phyloP scores from a whole-genome alignment of 208 protist genomes.

The Vickermania ingenoplastis region DNA sequence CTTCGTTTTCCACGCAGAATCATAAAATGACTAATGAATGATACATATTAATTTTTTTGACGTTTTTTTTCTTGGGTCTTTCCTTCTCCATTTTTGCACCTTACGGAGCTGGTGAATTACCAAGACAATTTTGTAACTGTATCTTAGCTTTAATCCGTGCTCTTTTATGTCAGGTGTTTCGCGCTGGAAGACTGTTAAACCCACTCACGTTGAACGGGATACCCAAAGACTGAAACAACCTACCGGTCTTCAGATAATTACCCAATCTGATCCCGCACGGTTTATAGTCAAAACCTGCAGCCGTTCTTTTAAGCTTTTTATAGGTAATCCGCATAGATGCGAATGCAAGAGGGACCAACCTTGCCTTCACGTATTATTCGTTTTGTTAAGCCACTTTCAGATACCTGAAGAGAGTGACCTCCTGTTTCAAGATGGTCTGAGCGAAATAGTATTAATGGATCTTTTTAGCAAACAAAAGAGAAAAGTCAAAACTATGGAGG shows the following conservation, averaged over 20 bases:
- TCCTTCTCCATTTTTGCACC: background rate
- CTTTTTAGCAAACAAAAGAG: conserved; percentile 12
- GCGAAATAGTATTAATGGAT: conserved; percentile 43
- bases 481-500: background rate
- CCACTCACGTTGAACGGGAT: conserved; percentile 9
- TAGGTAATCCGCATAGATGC: conserved; percentile 55
- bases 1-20: too few relatives aligned
- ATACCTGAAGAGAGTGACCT: conserved; percentile 27
- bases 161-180: background rate
- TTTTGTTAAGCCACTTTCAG: conserved; percentile 37
- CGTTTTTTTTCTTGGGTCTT: background rate
- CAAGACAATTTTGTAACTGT: too few relatives aligned
- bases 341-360: conserved; percentile 35
- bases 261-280: conserved; percentile 12
- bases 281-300: conserved; percentile 21
- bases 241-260: background rate
- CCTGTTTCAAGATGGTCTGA: conserved; percentile 59
- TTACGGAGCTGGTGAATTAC: too few relatives aligned
- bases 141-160: too few relatives aligned
- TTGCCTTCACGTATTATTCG: conserved; percentile 58
- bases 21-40: too few relatives aligned
- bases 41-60: background rate
- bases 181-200: conserved; percentile 1
- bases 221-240: conserved; percentile 5
- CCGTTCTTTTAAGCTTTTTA: conserved; percentile 24